Conservation (phyloP, 148 eudicot species). For the Cornus florida region DNA sequence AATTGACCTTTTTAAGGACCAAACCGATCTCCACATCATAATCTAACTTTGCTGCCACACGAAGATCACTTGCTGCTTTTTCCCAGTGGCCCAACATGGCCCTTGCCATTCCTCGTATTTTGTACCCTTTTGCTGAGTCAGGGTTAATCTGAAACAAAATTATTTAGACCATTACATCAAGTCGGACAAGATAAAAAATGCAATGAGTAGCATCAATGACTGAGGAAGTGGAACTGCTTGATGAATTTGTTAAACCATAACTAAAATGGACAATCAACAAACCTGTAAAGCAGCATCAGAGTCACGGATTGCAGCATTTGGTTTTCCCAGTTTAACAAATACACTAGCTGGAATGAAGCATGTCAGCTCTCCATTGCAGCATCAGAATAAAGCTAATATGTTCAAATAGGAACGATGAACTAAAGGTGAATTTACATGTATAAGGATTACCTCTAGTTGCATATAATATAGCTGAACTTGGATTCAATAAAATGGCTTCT, state of each 20-base stretch:
- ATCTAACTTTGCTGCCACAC: constrained; percentile 63
- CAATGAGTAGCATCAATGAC: constrained; percentile 8
- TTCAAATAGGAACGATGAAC: background rate
- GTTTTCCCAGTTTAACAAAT: constrained; percentile 53
- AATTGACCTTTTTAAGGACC: constrained; percentile 55
- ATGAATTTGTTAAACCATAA: background rate
- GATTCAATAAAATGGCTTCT: constrained; percentile 58
- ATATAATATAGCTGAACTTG: constrained; percentile 61
- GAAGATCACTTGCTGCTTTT: constrained; percentile 66
- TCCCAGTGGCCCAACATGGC: constrained; percentile 77
- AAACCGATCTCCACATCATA: constrained; percentile 61
- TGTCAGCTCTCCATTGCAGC: constrained; percentile 3
- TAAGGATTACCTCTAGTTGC: constrained; percentile 58
- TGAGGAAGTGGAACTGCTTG: background rate
- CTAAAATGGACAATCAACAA: background rate
- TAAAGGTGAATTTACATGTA: background rate
- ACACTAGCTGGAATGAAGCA: constrained; percentile 42
- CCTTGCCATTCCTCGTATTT: constrained; percentile 65
- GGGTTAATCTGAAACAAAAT: constrained; percentile 51
- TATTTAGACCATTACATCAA: background rate
- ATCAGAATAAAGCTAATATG: constrained; percentile 3
- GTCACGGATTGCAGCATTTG: constrained; percentile 72
- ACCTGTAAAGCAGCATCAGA: constrained; percentile 74
- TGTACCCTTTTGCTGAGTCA: constrained; percentile 74
- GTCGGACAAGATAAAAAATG: constrained; percentile 5